phyloP scores from a whole-genome alignment of 1,284 basidiomycete genomes.

The Trametes sp. region DNA sequence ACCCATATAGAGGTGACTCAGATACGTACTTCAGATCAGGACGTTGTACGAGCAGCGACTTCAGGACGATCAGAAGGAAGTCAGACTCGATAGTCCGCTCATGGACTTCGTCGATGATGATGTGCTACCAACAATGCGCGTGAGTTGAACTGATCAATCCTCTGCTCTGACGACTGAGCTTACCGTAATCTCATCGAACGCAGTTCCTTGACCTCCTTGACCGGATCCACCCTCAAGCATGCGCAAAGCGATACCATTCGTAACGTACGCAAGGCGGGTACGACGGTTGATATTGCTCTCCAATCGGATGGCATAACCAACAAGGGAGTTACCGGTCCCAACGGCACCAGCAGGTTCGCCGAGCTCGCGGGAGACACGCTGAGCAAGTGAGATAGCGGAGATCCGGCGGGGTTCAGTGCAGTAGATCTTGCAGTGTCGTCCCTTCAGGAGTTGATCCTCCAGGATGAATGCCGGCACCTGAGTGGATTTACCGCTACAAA shows the following conservation, averaged over 20 bases:
- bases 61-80: constrained; percentile 95
- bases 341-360: constrained; percentile 88
- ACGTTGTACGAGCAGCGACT: constrained; percentile 83
- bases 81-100: constrained; percentile 98
- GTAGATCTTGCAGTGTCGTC: constrained; percentile 90
- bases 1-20: not conserved
- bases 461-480: constrained; percentile 96
- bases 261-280: constrained; percentile 87
- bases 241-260: constrained; percentile 95
- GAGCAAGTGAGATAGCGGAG: constrained; percentile 96
- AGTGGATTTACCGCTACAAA: constrained; percentile 92
- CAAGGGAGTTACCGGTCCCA: constrained; percentile 82
- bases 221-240: constrained; percentile 91
- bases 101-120: constrained; percentile 92
- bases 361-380: constrained; percentile 93
- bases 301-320: constrained; percentile 95
- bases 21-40: constrained; percentile 80
- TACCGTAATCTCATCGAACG: constrained; percentile 94
- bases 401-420: constrained; percentile 98
- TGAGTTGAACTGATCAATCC: too few relatives aligned
- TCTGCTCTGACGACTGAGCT: too few relatives aligned
- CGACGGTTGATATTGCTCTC: constrained; percentile 88
- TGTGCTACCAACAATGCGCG: constrained; percentile 61
- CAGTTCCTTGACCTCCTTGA: constrained; percentile 69
- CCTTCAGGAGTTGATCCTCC: constrained; percentile 87